A percentile compares a stretch with the other conserved stretches of the same genome.
These are phyloP conservation scores for Tetracentron sinense DNA, from an alignment of 164 flowering plant species.

Conservation along the genomic window DNA sequence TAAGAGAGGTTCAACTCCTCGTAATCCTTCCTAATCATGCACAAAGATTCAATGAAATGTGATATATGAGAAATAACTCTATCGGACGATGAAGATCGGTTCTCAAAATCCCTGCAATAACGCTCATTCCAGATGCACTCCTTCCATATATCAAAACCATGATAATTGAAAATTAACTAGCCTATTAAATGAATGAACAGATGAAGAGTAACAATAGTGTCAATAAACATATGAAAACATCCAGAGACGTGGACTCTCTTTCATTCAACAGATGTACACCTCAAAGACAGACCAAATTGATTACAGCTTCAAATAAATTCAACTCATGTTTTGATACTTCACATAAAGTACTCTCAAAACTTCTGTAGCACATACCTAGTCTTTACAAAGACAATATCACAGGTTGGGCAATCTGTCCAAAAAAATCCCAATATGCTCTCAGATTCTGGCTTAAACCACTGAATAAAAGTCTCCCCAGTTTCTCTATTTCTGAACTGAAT, in stretches of 20 bases:
- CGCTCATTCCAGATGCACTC: too few relatives aligned
- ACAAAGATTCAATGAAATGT: too few relatives aligned
- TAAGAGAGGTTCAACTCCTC: too few relatives aligned
- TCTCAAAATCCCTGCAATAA: too few relatives aligned
- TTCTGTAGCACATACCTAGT: slow-evolving; percentile 54
- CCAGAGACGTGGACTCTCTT: not conserved
- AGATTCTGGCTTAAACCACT: slow-evolving; percentile 57
- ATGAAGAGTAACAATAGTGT: not conserved
- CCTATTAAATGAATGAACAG: not conserved
- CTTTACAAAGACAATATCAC: slow-evolving; percentile 77
- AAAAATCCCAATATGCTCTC: slow-evolving; percentile 88
- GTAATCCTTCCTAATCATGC: too few relatives aligned
- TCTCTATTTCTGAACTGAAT: slow-evolving; percentile 73
- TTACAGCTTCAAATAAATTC: slow-evolving; percentile 6
- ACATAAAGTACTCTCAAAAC: not conserved
- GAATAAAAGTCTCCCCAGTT: slow-evolving; percentile 51
- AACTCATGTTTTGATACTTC: not conserved
- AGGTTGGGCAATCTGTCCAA: slow-evolving; percentile 85
- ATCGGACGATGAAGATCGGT: too few relatives aligned
- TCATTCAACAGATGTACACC: not conserved
- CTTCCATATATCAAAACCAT: too few relatives aligned
- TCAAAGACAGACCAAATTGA: not conserved
- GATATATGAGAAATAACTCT: too few relatives aligned
- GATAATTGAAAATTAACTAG: not conserved
- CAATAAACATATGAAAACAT: not conserved